Conservation (phyloP, 2,329 filamentous ascomycete species). For the Cytospora piceicola region DNA sequence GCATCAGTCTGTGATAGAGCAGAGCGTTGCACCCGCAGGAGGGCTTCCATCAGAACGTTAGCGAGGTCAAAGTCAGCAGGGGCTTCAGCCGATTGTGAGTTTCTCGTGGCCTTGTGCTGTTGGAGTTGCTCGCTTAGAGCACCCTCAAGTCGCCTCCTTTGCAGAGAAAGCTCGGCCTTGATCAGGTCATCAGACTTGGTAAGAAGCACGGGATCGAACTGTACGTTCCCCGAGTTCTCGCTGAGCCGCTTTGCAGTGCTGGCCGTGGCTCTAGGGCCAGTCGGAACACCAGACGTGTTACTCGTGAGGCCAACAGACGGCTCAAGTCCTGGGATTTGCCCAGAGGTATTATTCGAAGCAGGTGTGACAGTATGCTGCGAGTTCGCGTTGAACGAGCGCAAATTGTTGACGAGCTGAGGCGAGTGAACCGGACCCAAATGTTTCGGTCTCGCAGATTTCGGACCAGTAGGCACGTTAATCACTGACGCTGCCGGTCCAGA, state of each 20-base stretch:
- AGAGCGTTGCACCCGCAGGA: conserved; percentile 71
- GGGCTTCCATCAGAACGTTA: conserved; percentile 72
- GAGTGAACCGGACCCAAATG: conserved; percentile 26
- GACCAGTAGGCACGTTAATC: conserved; percentile 26
- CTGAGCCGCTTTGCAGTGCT: conserved; percentile 46
- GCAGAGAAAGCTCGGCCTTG: conserved; percentile 78
- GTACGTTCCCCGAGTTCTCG: conserved; percentile 54
- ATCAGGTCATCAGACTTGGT: conserved; percentile 85
- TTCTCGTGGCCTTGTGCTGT: conserved; percentile 55
- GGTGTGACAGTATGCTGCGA: conserved; percentile 39
- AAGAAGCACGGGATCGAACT: conserved; percentile 81
- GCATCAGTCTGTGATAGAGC: conserved; percentile 62
- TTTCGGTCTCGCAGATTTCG: conserved; percentile 25
- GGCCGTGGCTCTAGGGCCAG: conserved; percentile 35
- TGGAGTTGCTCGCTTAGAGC: conserved; percentile 77
- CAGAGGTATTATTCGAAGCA: conserved; percentile 31
- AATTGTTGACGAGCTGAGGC: conserved; percentile 37
- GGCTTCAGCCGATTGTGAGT: conserved; percentile 51
- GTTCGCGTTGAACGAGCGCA: conserved; percentile 43
- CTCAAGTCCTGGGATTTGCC: conserved; percentile 32
- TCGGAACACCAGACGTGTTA: conserved; percentile 18
- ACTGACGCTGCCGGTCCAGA: conserved; percentile 20
- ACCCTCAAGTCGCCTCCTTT: conserved; percentile 80
- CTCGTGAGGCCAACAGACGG: conserved; percentile 18
- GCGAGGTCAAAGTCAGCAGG: conserved; percentile 70